phyloP scores from a whole-genome alignment of 2,329 filamentous ascomycete species.

The Cercospora brassicicola region DNA sequence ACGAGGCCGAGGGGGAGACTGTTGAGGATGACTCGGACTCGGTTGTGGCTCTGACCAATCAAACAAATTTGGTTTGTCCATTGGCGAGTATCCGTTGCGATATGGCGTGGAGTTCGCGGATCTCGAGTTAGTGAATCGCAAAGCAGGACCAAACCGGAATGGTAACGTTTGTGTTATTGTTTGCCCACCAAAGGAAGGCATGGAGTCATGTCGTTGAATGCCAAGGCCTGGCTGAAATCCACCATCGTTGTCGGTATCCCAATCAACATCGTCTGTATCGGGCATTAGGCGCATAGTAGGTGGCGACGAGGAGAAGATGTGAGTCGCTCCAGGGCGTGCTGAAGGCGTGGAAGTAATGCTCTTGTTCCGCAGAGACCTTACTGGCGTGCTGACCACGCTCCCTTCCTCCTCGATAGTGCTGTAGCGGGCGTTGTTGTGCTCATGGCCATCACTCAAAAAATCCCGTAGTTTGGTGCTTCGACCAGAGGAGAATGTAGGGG shows the following conservation, averaged over 20 bases:
- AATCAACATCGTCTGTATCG: conserved; percentile 39
- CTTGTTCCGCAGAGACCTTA: conserved; percentile 44
- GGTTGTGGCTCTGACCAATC: conserved; percentile 64
- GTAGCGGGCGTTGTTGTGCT: conserved; percentile 39
- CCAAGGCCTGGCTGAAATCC: conserved; percentile 35
- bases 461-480: conserved; percentile 47
- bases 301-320: conserved; percentile 47
- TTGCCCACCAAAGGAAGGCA: conserved; percentile 16
- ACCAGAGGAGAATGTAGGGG: conserved; percentile 36
- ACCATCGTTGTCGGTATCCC: conserved; percentile 40
- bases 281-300: conserved; percentile 44
- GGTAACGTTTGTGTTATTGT: conserved; percentile 19
- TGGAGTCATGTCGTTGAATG: conserved; percentile 38
- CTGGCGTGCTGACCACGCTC: conserved; percentile 49
- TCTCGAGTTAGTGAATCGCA: conserved; percentile 31
- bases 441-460: conserved; percentile 49
- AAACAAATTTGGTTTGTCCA: conserved; percentile 63
- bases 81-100: conserved; percentile 39
- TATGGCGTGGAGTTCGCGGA: conserved; percentile 42
- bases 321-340: conserved; percentile 33
- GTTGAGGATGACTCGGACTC: conserved; percentile 63
- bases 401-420: conserved; percentile 55
- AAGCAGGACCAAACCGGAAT: conserved; percentile 31
- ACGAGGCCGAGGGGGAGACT: conserved; percentile 64
- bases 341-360: conserved; percentile 42